phyloP scores from a whole-genome alignment of 1,139 yeast species.

The Diutina neorugosa region DNA sequence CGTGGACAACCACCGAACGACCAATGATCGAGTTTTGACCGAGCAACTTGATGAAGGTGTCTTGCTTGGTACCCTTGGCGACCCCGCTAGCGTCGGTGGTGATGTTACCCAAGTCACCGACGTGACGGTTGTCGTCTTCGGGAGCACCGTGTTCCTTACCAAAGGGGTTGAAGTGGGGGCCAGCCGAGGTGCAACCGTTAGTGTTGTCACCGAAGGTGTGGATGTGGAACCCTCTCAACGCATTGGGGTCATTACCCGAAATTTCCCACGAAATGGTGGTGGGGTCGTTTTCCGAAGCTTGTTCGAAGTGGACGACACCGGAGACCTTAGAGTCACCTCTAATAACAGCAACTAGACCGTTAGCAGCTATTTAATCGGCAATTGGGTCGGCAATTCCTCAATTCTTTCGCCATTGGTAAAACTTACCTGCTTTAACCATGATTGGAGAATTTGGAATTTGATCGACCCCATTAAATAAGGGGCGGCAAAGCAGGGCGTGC shows the following conservation, averaged over 20 bases:
- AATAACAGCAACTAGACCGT: constrained; percentile 69
- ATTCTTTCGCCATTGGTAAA: not conserved
- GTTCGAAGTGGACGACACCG: constrained; percentile 83
- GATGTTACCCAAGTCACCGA: constrained; percentile 95
- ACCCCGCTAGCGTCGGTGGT: constrained; percentile 75
- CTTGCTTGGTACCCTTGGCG: constrained; percentile 82
- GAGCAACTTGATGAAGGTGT: constrained; percentile 60
- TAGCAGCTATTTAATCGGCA: not conserved
- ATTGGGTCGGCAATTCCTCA: not conserved
- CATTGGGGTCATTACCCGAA: constrained; percentile 75
- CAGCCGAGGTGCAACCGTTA: constrained; percentile 97
- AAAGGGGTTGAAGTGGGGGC: constrained; percentile 97
- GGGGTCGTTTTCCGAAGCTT: constrained; percentile 63
- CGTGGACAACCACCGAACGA: constrained; percentile 93
- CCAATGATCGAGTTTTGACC: constrained; percentile 86
- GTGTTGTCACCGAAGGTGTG: constrained; percentile 98
- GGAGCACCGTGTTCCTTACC: constrained; percentile 91
- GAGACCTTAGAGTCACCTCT: constrained; percentile 88
- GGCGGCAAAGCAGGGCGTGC: not conserved
- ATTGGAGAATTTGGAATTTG: not conserved
- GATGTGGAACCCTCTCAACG: constrained; percentile 93
- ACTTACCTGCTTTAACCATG: constrained; percentile 4
- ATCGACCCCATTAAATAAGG: not conserved
- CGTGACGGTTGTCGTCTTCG: constrained; percentile 81
- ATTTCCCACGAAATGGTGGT: constrained; percentile 83